Base-by-base conservation (phyloP, 441 rosid species). In the Bruguiera hainesii region DNA sequence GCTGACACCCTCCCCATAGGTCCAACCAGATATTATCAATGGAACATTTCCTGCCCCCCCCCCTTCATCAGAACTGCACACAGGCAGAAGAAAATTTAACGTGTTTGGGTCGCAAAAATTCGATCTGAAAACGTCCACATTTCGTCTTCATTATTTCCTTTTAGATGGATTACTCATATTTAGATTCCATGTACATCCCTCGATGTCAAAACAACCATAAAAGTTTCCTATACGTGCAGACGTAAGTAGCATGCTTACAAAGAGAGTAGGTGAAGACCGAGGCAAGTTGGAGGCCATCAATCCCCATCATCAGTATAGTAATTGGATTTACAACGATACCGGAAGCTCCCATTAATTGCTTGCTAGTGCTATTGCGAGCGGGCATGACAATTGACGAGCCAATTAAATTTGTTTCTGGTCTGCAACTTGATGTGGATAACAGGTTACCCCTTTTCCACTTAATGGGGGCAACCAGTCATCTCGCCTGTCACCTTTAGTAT, bases 161-260 rank as follows among this genome's bases (percentile, higher is more conserved):
- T 11, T 42, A 3, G 18, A 42, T 42, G 48, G 16, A 42, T 18
- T 11, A 42, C 30, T 55, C 39, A 67, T 20, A 39, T 56, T 66
- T 37, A 48, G 37, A 31, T 31, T 19, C 63, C 29, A 50, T 10
- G 4, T 19, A 46, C 21, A 50, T 48, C 7, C 13, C 23, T 42
- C 50, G 25, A 55, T 52, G 49, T 65, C 60, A 66, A 61, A 67
- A 68, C 67, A 56, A 63, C 23, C 53, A 69, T 64, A 72, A 59
- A 60, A 49, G 60, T 42, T 19, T 31, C 60, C 61, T n/a, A n/a
- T 10, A 18, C 1, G 58, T 50, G 25, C n/a, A 33, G 56, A 62
- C 76, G 52, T 3, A 10, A 0, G 3, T 42, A 33, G 28, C 62
- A 65, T 25, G 59, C 30, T 10, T 25, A 57, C 64, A 56, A 1